Evolutionary conservation across 2,329 filamentous ascomycete species (phyloP).

Genomic region (Diaporthe sp.): DNA sequence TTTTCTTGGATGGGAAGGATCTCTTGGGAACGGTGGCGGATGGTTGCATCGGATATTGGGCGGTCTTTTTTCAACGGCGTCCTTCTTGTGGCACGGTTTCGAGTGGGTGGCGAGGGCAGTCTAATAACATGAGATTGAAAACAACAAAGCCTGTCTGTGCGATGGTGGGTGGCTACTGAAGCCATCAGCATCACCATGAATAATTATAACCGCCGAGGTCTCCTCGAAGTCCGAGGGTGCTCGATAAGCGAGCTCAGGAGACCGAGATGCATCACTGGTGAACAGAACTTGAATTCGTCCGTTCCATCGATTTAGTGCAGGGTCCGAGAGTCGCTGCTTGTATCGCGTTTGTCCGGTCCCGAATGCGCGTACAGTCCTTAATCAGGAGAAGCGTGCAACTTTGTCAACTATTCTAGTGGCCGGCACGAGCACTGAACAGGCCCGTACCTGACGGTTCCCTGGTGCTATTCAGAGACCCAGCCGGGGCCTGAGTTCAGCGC

Average conservation of each 20-base stretch:
- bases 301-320: background rate
- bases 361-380: no score
- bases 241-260: background rate
- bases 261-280: slow-evolving; percentile 1
- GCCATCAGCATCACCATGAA: background rate
- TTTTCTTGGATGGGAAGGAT: background rate
- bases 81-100: background rate
- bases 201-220: background rate
- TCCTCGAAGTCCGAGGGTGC: background rate
- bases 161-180: background rate
- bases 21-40: background rate
- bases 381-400: no score
- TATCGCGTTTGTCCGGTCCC: slow-evolving; percentile 1
- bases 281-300: background rate
- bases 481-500: background rate
- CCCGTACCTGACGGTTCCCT: background rate
- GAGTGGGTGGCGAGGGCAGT: background rate
- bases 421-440: background rate
- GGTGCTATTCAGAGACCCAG: no score
- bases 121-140: slow-evolving; percentile 16
- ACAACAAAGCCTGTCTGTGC: background rate
- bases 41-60: background rate
- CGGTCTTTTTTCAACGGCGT: background rate
- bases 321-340: background rate
- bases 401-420: background rate